Evolutionary conservation across 257 asterid genomes (phyloP).

Genomic region (Solanum lycopersicoides): DNA sequence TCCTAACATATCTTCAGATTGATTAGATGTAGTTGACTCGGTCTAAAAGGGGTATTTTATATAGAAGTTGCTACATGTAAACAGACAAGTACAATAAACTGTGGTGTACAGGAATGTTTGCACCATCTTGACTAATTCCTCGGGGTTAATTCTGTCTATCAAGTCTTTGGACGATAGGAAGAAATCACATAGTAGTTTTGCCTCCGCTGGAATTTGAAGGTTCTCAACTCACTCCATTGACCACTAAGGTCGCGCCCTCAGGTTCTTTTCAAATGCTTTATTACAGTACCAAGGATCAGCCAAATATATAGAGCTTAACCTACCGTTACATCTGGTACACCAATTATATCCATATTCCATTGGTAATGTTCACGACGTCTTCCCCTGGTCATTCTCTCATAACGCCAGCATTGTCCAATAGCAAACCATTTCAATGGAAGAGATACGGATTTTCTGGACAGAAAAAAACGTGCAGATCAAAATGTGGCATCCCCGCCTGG

Average conservation of each 20-base stretch:
- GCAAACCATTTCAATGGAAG: slow-evolving; percentile 97
- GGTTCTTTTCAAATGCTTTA: neutral
- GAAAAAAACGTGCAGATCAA: slow-evolving; percentile 55
- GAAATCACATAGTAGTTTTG: neutral
- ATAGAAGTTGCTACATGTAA: neutral
- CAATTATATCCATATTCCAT: slow-evolving; percentile 98
- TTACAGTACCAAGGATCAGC: neutral
- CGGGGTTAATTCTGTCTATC: neutral
- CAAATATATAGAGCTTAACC: slow-evolving; percentile 1
- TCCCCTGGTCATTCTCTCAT: slow-evolving; percentile 97
- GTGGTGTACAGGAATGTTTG: neutral
- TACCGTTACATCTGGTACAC: slow-evolving; percentile 79
- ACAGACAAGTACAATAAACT: neutral
- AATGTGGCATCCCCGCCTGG: slow-evolving; percentile 44
- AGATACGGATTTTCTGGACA: slow-evolving; percentile 86
- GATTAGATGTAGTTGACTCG: neutral
- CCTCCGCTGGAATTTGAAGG: neutral
- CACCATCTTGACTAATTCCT: neutral
- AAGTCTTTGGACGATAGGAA: neutral
- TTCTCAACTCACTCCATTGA: neutral
- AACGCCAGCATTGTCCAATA: slow-evolving; percentile 99
- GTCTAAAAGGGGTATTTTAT: neutral
- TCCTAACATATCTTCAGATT: neutral
- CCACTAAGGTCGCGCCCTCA: neutral
- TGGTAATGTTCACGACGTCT: slow-evolving; percentile 97